These are phyloP conservation scores for Pseudogymnoascus sp. DNA, from an alignment of 2,329 filamentous ascomycete species.

Conservation along the genomic window DNA sequence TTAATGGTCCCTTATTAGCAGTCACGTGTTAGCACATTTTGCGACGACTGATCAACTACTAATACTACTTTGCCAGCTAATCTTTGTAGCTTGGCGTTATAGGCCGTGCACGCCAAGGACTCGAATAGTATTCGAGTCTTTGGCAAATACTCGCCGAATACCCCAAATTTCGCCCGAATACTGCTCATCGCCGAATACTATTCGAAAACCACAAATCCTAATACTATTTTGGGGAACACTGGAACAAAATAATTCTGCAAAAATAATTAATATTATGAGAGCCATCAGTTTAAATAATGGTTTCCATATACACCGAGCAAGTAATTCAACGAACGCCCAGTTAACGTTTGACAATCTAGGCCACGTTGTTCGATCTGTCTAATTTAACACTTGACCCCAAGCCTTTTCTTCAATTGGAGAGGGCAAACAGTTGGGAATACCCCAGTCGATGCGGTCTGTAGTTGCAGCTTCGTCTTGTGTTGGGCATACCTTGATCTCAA, in stretches of 20 bases:
- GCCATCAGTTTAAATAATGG: neutral
- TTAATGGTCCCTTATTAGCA: too few relatives aligned
- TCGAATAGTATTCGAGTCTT: too few relatives aligned
- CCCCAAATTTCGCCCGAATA: too few relatives aligned
- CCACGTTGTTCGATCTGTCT: neutral
- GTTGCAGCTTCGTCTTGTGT: neutral
- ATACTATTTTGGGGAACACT: too few relatives aligned
- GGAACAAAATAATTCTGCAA: neutral
- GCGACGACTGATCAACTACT: too few relatives aligned
- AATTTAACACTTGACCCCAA: neutral
- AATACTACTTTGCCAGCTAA: too few relatives aligned
- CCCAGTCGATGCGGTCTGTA: neutral
- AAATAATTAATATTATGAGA: neutral
- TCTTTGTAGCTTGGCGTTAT: too few relatives aligned
- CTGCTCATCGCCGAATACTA: too few relatives aligned
- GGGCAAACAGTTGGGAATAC: neutral
- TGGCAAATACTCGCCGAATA: too few relatives aligned
- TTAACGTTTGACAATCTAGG: neutral
- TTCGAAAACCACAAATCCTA: too few relatives aligned
- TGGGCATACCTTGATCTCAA: neutral
- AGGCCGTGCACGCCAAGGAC: too few relatives aligned
- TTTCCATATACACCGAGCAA: neutral
- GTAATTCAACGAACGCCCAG: neutral
- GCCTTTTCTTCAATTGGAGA: neutral
- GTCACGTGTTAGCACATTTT: too few relatives aligned